A percentile compares a stretch with the other conserved stretches of the same genome.
Evolutionary conservation across 208 protist genomes (phyloP).

Genomic region (Leishmania arabica): DNA sequence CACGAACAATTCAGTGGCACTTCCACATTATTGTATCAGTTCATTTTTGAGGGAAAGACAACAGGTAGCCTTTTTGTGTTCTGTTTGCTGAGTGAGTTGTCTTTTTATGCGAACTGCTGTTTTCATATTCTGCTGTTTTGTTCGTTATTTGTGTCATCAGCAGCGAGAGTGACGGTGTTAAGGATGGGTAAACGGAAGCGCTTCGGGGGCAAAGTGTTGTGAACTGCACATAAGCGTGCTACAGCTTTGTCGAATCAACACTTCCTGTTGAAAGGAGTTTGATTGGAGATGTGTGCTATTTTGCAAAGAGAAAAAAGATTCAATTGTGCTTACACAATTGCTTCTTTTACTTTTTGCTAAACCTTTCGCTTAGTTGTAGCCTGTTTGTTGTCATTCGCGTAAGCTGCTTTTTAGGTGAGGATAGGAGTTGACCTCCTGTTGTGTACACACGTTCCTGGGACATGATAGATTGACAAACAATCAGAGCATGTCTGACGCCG

Average conservation of each 20-base stretch:
- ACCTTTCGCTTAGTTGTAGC: background rate
- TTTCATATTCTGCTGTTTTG: constrained; percentile 14
- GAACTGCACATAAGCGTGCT: background rate
- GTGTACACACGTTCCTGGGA: background rate
- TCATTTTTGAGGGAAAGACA: background rate
- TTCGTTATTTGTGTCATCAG: background rate
- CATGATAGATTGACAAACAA: background rate
- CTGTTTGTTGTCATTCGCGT: background rate
- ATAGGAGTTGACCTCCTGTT: background rate
- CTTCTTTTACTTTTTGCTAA: background rate
- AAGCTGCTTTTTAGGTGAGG: background rate
- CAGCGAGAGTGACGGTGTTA: background rate
- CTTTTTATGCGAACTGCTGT: constrained; percentile 1
- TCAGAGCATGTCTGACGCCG: no score
- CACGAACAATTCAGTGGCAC: background rate
- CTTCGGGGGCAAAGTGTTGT: background rate
- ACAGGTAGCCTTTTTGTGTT: constrained; percentile 1
- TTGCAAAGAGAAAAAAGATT: background rate
- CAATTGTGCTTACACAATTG: background rate
- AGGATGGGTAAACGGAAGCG: background rate
- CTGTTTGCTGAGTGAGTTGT: background rate
- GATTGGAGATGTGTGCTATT: background rate
- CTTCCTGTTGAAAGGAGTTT: background rate
- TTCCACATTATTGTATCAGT: background rate
- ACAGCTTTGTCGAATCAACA: background rate